Percentiles rank a stretch among this genome's conserved stretches.
Evolutionary conservation across 2,329 filamentous ascomycete species (phyloP).

Genomic region (Sporothrix dimorphospora): DNA sequence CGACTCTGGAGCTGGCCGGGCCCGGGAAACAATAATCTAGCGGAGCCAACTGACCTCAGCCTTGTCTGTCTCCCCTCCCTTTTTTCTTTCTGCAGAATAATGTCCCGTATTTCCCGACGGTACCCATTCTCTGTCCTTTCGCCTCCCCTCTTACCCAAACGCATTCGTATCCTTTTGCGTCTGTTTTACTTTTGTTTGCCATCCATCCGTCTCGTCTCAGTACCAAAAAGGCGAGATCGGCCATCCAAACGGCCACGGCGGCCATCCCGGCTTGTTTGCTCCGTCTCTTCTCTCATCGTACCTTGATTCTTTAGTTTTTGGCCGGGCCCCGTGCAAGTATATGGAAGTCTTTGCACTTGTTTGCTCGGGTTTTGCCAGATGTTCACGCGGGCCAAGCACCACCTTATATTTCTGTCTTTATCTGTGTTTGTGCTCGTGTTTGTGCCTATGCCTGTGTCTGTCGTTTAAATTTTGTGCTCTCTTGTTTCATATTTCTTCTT

Average conservation of each 20-base stretch:
- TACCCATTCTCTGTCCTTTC: neutral
- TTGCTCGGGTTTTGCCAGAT: no score
- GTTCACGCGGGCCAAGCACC: neutral
- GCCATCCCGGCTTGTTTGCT: neutral
- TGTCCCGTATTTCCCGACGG: neutral
- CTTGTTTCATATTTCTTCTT: neutral
- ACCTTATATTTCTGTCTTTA: neutral
- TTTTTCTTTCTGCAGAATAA: neutral
- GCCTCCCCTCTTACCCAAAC: neutral
- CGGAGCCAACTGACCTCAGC: neutral
- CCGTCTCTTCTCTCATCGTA: neutral
- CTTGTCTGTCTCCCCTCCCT: neutral
- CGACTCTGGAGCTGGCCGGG: neutral
- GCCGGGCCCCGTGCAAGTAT: no score
- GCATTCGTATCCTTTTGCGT: neutral
- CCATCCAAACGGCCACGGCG: neutral
- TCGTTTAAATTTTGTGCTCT: neutral
- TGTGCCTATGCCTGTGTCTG: neutral
- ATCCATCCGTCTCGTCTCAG: neutral
- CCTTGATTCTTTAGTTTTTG: neutral
- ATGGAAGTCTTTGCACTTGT: neutral
- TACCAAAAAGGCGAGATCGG: neutral
- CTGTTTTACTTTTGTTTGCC: neutral
- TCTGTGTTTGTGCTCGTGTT: neutral
- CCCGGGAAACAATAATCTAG: neutral